Percentiles rank a stretch among this genome's conserved stretches.
These are phyloP conservation scores for Wickerhamiella siamensis DNA, from an alignment of 805 yeast genomes.

Conservation along the genomic window DNA sequence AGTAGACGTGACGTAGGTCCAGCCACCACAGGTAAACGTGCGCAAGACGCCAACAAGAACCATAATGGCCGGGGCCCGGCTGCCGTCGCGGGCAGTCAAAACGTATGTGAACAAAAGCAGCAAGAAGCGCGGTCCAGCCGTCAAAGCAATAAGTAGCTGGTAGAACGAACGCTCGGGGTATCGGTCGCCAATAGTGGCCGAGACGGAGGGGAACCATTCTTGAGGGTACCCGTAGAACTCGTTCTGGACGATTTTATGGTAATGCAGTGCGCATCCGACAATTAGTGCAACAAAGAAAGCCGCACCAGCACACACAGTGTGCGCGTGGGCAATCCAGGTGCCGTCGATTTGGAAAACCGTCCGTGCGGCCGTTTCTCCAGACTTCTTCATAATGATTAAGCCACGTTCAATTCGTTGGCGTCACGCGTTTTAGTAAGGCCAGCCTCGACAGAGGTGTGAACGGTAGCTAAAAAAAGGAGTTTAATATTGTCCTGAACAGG, in stretches of 20 bases:
- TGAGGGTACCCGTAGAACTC: slow-evolving; percentile 84
- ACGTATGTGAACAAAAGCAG: slow-evolving; percentile 37
- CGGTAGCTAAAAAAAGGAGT: no score
- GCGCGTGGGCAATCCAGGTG: slow-evolving; percentile 52
- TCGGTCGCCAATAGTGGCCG: slow-evolving; percentile 93
- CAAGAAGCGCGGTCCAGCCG: slow-evolving; percentile 83
- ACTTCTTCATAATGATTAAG: neutral
- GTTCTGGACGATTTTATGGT: slow-evolving; percentile 74
- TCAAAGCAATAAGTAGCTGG: slow-evolving; percentile 80
- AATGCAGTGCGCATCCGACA: slow-evolving; percentile 68
- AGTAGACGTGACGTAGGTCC: slow-evolving; percentile 94
- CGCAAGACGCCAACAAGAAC: slow-evolving; percentile 57
- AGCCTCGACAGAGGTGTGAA: no score
- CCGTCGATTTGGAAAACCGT: slow-evolving; percentile 28
- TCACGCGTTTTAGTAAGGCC: neutral
- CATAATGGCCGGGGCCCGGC: slow-evolving; percentile 26
- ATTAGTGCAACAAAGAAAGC: slow-evolving; percentile 66
- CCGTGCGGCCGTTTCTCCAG: neutral
- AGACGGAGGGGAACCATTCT: slow-evolving; percentile 97
- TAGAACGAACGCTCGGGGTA: slow-evolving; percentile 91
- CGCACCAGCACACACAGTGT: slow-evolving; percentile 51
- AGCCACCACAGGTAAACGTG: slow-evolving; percentile 93
- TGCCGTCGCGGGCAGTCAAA: slow-evolving; percentile 24
- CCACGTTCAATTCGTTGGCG: neutral
- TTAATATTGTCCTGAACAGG: no score